phyloP scores from a whole-genome alignment of 768 basidiomycete species.

The Psilocybe subaeruginosa region DNA sequence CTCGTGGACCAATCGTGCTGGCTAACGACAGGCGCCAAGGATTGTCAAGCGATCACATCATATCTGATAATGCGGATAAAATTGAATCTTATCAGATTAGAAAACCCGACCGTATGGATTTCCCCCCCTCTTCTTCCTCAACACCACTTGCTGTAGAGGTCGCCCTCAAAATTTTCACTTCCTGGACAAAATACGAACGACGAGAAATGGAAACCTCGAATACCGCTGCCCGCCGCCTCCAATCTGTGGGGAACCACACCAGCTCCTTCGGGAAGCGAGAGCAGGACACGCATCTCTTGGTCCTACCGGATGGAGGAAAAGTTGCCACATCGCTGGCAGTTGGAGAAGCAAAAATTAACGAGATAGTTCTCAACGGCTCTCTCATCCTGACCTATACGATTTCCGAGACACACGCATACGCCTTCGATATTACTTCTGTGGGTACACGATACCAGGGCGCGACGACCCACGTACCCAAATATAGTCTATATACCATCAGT shows the following conservation, averaged over 20 bases:
- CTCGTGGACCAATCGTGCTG: not conserved
- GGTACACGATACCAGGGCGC: conserved; percentile 31
- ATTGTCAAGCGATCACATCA: not conserved
- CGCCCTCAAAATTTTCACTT: not conserved
- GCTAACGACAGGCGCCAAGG: not conserved
- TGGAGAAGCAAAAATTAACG: conserved; percentile 15
- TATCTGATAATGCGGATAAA: conserved; percentile 5
- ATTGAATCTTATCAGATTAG: conserved; percentile 9
- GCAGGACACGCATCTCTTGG: conserved; percentile 23
- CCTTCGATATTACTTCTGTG: conserved; percentile 28
- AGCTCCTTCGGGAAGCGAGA: conserved; percentile 2
- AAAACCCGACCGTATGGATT: not conserved
- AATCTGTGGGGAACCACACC: conserved; percentile 26
- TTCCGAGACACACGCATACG: conserved; percentile 10
- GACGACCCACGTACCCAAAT: conserved; percentile 32
- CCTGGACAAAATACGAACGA: not conserved
- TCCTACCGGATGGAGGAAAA: conserved; percentile 31
- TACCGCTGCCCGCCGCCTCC: conserved; percentile 21
- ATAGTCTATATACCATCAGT: conserved; percentile 26
- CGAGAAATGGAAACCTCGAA: conserved; percentile 5
- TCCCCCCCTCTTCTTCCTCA: not conserved
- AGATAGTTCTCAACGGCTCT: conserved; percentile 24
- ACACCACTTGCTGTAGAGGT: not conserved
- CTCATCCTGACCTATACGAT: conserved; percentile 23
- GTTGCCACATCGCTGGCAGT: conserved; percentile 16